Percentiles rank a stretch among this genome's conserved stretches.
Conservation (phyloP, 768 basidiomycete species). For the Lactarius tabidus region DNA sequence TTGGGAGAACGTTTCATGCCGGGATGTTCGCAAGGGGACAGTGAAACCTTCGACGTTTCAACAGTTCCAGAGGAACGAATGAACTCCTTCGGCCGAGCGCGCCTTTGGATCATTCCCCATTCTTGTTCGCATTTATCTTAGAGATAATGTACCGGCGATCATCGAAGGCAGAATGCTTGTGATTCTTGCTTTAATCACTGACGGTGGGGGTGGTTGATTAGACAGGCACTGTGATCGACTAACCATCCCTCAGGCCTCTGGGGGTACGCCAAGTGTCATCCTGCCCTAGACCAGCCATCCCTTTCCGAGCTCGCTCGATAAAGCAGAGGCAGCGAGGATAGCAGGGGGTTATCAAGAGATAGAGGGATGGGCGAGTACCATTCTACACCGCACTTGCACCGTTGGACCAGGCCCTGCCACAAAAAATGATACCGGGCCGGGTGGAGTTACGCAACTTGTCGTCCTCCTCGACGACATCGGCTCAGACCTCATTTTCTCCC, state of each 20-base stretch:
- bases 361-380: background rate
- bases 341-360: background rate
- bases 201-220: background rate
- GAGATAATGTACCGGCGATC: background rate
- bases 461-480: background rate
- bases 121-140: background rate
- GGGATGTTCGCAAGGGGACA: slow-evolving; percentile 6
- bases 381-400: background rate
- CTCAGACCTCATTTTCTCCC: background rate
- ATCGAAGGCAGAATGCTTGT: slow-evolving; percentile 4
- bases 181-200: background rate
- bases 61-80: background rate
- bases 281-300: background rate
- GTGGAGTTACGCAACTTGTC: background rate
- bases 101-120: background rate
- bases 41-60: background rate
- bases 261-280: background rate
- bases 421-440: slow-evolving; percentile 6
- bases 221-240: background rate
- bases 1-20: background rate
- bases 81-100: background rate
- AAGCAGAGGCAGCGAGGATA: background rate
- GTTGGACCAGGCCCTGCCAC: background rate
- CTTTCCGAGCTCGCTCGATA: background rate
- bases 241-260: background rate